Conservation (phyloP, 805 yeast species). For the Candida maltosa region DNA sequence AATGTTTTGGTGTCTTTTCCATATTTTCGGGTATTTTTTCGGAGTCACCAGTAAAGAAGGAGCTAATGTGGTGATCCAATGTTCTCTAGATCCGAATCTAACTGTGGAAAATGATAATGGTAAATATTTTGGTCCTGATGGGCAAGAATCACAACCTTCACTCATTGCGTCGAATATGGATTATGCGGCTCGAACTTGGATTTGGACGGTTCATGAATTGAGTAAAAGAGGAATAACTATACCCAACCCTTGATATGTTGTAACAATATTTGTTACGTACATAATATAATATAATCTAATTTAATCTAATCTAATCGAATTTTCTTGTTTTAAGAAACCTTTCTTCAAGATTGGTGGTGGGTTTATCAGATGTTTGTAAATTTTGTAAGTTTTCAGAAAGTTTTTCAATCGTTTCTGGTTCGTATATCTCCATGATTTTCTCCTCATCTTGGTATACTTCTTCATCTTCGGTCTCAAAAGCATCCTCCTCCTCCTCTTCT, state of each 20-base stretch:
- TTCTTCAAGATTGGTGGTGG: not conserved
- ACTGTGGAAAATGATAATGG: conserved; percentile 61
- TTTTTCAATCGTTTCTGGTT: not conserved
- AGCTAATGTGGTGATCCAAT: conserved; percentile 57
- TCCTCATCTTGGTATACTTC: not conserved
- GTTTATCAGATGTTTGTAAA: conserved; percentile 1
- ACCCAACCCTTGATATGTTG: conserved; percentile 13
- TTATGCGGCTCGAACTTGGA: conserved; percentile 70
- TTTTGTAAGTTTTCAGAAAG: conserved; percentile 1
- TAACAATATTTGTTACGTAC: no score
- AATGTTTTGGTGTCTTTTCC: conserved; percentile 68
- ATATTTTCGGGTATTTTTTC: conserved; percentile 61
- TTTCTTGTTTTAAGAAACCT: no score
- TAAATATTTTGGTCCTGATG: conserved; percentile 61
- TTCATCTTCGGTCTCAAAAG: conserved; percentile 4
- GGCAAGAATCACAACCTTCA: conserved; percentile 55
- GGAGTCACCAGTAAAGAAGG: conserved; percentile 77
- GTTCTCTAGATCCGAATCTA: conserved; percentile 54
- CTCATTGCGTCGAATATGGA: conserved; percentile 52
- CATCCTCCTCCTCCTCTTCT: conserved; percentile 1
- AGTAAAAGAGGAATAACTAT: conserved; percentile 42
- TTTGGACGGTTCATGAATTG: conserved; percentile 68
- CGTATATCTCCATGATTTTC: not conserved
- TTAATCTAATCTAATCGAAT: no score
- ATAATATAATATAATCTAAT: no score